phyloP scores from a whole-genome alignment of 352 stramenopile species.

The Pythium rishiriense region DNA sequence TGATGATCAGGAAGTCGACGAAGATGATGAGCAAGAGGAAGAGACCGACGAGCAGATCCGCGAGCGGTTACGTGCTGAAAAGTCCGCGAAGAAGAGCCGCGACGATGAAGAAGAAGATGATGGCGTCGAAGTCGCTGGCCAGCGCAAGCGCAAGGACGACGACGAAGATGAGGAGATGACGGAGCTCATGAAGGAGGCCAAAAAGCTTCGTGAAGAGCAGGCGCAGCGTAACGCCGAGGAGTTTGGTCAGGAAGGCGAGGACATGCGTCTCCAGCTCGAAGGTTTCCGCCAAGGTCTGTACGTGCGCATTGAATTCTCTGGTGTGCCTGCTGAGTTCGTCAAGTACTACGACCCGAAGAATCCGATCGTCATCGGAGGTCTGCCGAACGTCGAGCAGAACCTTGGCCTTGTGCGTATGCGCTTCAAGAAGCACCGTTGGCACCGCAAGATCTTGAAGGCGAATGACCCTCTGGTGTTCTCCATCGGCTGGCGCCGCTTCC shows the following conservation, averaged over 20 bases:
- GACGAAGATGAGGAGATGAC: constrained; percentile 87
- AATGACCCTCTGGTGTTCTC: constrained; percentile 99
- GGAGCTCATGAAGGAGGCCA: constrained; percentile 84
- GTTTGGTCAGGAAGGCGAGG: constrained; percentile 95
- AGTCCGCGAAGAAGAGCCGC: constrained; percentile 89
- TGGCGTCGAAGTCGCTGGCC: constrained; percentile 28
- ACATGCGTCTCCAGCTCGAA: constrained; percentile 91
- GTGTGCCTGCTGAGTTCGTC: constrained; percentile 95
- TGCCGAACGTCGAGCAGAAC: constrained; percentile 95
- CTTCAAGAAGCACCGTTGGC: constrained; percentile 99
- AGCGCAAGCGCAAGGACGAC: constrained; percentile 39
- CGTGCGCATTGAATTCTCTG: constrained; percentile 96
- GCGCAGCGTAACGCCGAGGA: constrained; percentile 90
- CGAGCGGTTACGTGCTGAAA: constrained; percentile 86
- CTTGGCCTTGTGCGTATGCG: constrained; percentile 95
- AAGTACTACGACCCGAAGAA: constrained; percentile 91
- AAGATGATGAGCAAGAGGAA: constrained; percentile 35
- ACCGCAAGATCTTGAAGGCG: constrained; percentile 98
- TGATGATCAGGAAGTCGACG: constrained; percentile 36
- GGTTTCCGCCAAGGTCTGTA: constrained; percentile 97
- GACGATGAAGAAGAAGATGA: constrained; percentile 72
- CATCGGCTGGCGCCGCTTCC: constrained; percentile 98
- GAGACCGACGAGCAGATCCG: constrained; percentile 84
- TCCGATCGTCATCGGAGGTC: constrained; percentile 91
- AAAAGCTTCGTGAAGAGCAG: constrained; percentile 81